Evolutionary conservation across 805 yeast genomes (phyloP).

Genomic region (Wickerhamiella australiensis): DNA sequence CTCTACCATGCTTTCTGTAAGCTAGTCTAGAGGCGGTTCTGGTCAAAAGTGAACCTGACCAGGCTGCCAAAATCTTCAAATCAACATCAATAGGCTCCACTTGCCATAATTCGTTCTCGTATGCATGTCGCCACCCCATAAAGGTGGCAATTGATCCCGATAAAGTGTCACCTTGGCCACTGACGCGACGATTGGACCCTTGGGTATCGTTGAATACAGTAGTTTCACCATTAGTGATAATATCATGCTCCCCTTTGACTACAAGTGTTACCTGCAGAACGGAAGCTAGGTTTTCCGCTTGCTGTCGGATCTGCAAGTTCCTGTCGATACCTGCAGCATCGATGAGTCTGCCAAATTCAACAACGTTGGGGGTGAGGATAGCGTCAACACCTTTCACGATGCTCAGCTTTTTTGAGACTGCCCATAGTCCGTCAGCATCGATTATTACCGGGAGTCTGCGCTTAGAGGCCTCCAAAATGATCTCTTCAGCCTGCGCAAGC

Average conservation of each 20-base stretch:
- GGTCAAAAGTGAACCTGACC: slow-evolving; percentile 58
- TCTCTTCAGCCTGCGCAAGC: slow-evolving; percentile 45
- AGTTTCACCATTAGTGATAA: slow-evolving; percentile 42
- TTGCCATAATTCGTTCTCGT: slow-evolving; percentile 49
- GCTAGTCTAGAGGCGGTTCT: slow-evolving; percentile 56
- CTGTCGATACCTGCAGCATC: slow-evolving; percentile 32
- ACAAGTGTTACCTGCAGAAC: slow-evolving; percentile 47
- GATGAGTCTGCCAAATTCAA: slow-evolving; percentile 63
- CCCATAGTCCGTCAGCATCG: slow-evolving; percentile 81
- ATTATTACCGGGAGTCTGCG: slow-evolving; percentile 58
- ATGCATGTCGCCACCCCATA: slow-evolving; percentile 65
- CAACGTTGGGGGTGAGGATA: slow-evolving; percentile 78
- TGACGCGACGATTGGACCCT: slow-evolving; percentile 74
- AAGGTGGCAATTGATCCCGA: slow-evolving; percentile 78
- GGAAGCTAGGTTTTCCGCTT: slow-evolving; percentile 37
- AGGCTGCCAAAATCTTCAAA: slow-evolving; percentile 42
- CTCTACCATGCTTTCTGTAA: slow-evolving; percentile 49
- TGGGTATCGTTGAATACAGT: slow-evolving; percentile 34
- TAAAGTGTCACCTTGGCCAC: slow-evolving; percentile 94
- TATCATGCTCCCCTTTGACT: slow-evolving; percentile 60
- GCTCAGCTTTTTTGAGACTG: slow-evolving; percentile 47
- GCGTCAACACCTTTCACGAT: slow-evolving; percentile 46
- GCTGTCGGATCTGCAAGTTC: slow-evolving; percentile 8
- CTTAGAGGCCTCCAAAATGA: slow-evolving; percentile 45
- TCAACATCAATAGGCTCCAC: slow-evolving; percentile 29